Evolutionary conservation across 257 asterid species (phyloP).

Genomic region (Misopates orontium): DNA sequence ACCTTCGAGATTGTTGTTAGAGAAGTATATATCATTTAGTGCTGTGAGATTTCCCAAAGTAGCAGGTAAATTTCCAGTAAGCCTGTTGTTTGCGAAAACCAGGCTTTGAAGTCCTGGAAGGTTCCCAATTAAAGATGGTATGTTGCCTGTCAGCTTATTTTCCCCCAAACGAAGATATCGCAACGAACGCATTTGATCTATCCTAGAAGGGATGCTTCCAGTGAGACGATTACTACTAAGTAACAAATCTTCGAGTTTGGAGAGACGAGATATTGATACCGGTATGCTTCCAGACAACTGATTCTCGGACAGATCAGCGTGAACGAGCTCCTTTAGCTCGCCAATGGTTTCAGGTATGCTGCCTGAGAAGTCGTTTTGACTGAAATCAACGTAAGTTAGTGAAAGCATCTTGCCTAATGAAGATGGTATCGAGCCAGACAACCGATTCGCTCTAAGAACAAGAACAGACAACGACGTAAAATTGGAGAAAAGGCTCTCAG

Average conservation of each 20-base stretch:
- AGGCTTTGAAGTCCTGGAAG: constrained; percentile 40
- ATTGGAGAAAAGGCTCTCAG: constrained; percentile 30
- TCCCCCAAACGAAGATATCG: constrained; percentile 37
- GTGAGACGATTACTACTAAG: constrained; percentile 43
- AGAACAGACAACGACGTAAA: constrained; percentile 38
- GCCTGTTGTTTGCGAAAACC: constrained; percentile 49
- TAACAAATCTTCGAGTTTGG: constrained; percentile 29
- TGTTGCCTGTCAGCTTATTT: constrained; percentile 50
- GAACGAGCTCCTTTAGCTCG: constrained; percentile 33
- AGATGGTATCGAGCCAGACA: constrained; percentile 54
- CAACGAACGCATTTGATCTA: constrained; percentile 45
- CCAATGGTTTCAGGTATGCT: constrained; percentile 50
- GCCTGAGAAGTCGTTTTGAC: constrained; percentile 45
- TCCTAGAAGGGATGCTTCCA: constrained; percentile 58
- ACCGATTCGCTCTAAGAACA: constrained; percentile 40
- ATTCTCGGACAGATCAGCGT: constrained; percentile 48
- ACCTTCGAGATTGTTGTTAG: constrained; percentile 56
- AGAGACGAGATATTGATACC: constrained; percentile 39
- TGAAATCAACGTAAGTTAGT: constrained; percentile 42
- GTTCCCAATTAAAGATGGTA: constrained; percentile 54
- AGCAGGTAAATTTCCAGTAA: constrained; percentile 57
- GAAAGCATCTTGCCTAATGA: constrained; percentile 42
- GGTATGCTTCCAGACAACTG: constrained; percentile 53
- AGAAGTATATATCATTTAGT: constrained; percentile 43
- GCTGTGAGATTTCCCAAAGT: constrained; percentile 47